A percentile compares a stretch with the other conserved stretches of the same genome.
These are phyloP conservation scores for Plasmodium fragile DNA, from an alignment of 169 alveolate species.

Conservation along the genomic window DNA sequence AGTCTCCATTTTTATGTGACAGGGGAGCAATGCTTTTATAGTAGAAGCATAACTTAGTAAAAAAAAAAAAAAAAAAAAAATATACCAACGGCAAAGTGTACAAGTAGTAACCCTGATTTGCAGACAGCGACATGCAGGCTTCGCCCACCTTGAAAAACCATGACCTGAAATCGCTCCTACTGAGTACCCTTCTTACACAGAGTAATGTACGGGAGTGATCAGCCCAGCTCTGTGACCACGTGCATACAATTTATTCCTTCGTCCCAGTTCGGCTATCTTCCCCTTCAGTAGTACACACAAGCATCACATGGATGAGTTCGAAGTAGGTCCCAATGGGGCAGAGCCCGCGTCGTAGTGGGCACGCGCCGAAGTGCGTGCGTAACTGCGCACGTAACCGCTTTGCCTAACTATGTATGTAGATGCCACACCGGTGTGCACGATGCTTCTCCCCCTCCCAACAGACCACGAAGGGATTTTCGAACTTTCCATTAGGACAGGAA, in stretches of 20 bases:
- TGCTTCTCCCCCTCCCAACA: background rate
- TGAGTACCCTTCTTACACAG: background rate
- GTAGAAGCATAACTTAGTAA: background rate
- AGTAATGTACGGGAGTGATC: background rate
- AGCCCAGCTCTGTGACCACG: background rate
- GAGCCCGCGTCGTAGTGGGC: background rate
- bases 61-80: no score
- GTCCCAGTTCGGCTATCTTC: background rate
- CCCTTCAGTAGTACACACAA: background rate
- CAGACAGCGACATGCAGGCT: background rate
- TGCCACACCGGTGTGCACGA: background rate
- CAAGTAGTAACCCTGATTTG: background rate
- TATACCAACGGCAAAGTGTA: background rate
- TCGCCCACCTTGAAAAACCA: background rate
- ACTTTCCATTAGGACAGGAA: conserved; percentile 59
- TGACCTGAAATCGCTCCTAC: background rate
- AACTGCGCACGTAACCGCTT: background rate
- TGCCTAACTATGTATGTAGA: no score
- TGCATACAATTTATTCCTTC: background rate
- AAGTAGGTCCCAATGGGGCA: background rate
- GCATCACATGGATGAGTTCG: background rate
- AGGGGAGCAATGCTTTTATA: background rate
- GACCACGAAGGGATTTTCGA: conserved; percentile 15
- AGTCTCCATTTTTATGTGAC: background rate
- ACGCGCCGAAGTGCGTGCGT: background rate